A percentile compares a stretch with the other conserved stretches of the same genome.
Evolutionary conservation across 768 basidiomycete species (phyloP).

Genomic region (Hericium coralloides): DNA sequence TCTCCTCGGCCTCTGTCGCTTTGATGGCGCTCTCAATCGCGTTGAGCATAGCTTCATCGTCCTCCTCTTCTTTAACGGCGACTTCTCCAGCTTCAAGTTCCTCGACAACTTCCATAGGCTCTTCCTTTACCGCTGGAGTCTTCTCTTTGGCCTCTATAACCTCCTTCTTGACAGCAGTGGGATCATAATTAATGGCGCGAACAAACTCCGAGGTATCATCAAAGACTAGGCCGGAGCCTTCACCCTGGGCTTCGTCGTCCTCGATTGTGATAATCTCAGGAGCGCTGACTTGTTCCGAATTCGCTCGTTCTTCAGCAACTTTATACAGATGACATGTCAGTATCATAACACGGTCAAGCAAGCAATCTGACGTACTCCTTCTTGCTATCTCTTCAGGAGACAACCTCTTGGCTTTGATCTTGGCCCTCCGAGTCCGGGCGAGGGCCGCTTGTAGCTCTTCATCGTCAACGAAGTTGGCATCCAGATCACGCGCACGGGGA

Average conservation of each 20-base stretch:
- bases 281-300: conserved; percentile 36
- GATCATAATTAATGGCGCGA: conserved; percentile 67
- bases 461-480: conserved; percentile 93
- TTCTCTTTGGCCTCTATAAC: conserved; percentile 18
- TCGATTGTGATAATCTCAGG: conserved; percentile 37
- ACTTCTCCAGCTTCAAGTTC: conserved; percentile 78
- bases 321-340: conserved; percentile 4
- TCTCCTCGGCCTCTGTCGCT: conserved; percentile 49
- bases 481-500: conserved; percentile 61
- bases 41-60: conserved; percentile 68
- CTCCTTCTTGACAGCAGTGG: conserved; percentile 31
- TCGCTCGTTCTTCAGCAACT: conserved; percentile 60
- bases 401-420: conserved; percentile 67
- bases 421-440: conserved; percentile 76
- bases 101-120: conserved; percentile 41
- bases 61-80: conserved; percentile 70
- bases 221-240: conserved; percentile 60
- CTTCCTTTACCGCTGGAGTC: conserved; percentile 52
- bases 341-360: neutral
- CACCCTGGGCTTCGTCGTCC: conserved; percentile 38
- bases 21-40: conserved; percentile 65
- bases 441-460: conserved; percentile 95
- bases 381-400: conserved; percentile 77
- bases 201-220: conserved; percentile 98
- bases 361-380: conserved; percentile 42